Percentiles rank a stretch among this genome's conserved stretches.
Evolutionary conservation across 176 grass and related monocot genomes (phyloP).

Genomic region (Paspalum notatum): DNA sequence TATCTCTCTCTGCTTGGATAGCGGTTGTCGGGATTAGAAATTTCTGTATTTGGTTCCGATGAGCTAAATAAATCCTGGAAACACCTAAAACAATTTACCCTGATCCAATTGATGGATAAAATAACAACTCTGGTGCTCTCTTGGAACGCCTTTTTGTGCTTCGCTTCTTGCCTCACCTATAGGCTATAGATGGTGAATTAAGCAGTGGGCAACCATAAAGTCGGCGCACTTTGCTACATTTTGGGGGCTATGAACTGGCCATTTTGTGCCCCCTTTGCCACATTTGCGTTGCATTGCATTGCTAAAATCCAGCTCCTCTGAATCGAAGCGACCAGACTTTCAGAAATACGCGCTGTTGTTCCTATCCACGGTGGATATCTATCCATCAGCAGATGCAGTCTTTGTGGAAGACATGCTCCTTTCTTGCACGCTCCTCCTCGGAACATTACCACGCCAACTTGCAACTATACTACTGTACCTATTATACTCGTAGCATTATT

Average conservation of each 20-base stretch:
- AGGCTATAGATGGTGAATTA: neutral
- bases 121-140: neutral
- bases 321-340: neutral
- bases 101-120: neutral
- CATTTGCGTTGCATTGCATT: neutral
- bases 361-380: neutral
- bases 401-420: constrained; percentile 12
- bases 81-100: neutral
- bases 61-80: neutral
- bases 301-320: neutral
- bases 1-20: neutral
- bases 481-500: neutral
- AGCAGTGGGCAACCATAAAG: constrained; percentile 10
- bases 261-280: neutral
- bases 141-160: neutral
- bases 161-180: constrained; percentile 14
- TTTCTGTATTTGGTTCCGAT: neutral
- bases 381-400: neutral
- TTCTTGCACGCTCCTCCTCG: constrained; percentile 37
- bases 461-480: neutral
- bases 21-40: neutral
- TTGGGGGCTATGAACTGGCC: neutral
- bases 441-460: constrained; percentile 18
- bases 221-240: constrained; percentile 19
- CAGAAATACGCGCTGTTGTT: neutral